Conservation (phyloP, 2,329 filamentous ascomycete genomes). For the Exophiala phaeomuriformis region DNA sequence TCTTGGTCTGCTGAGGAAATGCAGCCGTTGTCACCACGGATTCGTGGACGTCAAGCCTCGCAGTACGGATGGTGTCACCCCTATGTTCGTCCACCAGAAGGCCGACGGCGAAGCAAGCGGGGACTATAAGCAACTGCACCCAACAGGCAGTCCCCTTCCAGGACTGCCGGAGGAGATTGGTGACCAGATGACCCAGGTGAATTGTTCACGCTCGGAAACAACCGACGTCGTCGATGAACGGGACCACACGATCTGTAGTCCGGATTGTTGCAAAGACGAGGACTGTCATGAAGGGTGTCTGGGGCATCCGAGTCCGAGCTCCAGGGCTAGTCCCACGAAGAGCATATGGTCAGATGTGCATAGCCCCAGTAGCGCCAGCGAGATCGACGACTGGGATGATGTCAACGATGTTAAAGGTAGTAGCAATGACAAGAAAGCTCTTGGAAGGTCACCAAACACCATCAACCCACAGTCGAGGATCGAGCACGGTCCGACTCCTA, state of each 20-base stretch:
- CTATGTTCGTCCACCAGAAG: conserved; percentile 16
- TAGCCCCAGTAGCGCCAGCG: conserved; percentile 12
- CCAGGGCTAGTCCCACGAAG: conserved; percentile 9
- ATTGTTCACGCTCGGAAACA: neutral
- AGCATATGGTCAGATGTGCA: conserved; percentile 13
- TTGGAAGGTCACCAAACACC: conserved; percentile 5
- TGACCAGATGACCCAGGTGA: neutral
- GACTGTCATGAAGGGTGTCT: conserved; percentile 27
- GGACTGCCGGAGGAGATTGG: conserved; percentile 7
- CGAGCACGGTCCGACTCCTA: neutral
- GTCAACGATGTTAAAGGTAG: neutral
- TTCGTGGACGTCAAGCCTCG: conserved; percentile 21
- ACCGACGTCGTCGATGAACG: conserved; percentile 8
- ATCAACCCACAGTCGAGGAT: neutral
- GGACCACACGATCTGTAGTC: conserved; percentile 24
- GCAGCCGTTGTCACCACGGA: conserved; percentile 22
- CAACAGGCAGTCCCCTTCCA: conserved; percentile 12
- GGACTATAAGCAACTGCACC: conserved; percentile 9
- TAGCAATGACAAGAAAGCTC: conserved; percentile 8
- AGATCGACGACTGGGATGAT: conserved; percentile 3
- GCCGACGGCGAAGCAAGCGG: conserved; percentile 5
- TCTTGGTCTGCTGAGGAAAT: conserved; percentile 22
- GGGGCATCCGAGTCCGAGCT: conserved; percentile 23
- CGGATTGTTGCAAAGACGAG: conserved; percentile 22
- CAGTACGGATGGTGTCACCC: conserved; percentile 19